Base-by-base conservation (phyloP, 148 eudicot genomes). In the Rhododendron griersonianum region DNA sequence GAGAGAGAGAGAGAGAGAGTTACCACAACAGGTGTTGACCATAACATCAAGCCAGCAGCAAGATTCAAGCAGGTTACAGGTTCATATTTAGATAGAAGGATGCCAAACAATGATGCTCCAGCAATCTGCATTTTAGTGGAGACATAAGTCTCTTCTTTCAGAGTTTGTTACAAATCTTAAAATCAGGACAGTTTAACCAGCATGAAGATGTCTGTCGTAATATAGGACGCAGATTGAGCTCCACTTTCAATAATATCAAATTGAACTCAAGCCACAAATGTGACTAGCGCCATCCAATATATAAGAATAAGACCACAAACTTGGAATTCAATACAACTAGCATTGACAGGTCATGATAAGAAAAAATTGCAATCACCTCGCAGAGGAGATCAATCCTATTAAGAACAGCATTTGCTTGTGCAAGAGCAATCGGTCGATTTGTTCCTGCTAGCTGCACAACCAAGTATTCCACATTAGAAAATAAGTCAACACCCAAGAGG, bases 391-490 rank as follows among this genome's bases (percentile, higher is more conserved):
- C 96, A 87, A 96, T 93, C 86, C 98, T 91, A 90, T 93, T 93
- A 78, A 96, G 90, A 88, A 89, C 87, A 83, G 99, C 95, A 95
- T 96, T 96, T 83, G 99, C 98, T 80, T 96, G 95, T 21, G 98
- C 99, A 92, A 96, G 98, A 83, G 98, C 99, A 88, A 96, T 90
- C 45, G 98, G 98, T 80, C 98, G 91, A 89, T 96, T 95, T 81
- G 93, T 91, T 87, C 99, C 99, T 74, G 99, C 99, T 85, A 96
- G 88, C 99, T 96, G 91, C 84, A 90, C 44, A 87, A 14, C 21
- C 19, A 11, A 83, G 80, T 86, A 88, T 50, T 28, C 16, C 71
- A 51, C 78, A 85, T 85, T 78, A 88, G 85, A 23, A 76, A 83
- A 76, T 39, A 50, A 53, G 55, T 55, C 50, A 61, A 73, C 83